phyloP scores from a whole-genome alignment of 306 rosid genomes.

The Boehmeria nivea region DNA sequence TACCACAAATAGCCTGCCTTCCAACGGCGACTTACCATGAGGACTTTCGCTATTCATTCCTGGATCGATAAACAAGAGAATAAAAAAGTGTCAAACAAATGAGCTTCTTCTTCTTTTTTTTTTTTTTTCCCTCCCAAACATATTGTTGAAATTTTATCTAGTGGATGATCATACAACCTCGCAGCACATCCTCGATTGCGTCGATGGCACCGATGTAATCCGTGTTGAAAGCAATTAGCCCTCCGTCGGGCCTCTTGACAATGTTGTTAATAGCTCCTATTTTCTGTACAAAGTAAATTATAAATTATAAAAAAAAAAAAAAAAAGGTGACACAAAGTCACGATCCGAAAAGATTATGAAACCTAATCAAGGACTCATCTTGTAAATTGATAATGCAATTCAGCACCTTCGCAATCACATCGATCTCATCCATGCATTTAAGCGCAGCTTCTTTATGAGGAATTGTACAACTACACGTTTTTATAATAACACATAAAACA shows the following conservation, averaged over 20 bases:
- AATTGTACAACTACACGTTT: constrained; percentile 47
- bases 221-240: constrained; percentile 44
- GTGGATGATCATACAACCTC: too few relatives aligned
- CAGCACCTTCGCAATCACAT: too few relatives aligned
- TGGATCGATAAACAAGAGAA: neutral
- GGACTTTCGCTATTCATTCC: constrained; percentile 17
- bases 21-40: constrained; percentile 39
- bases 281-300: constrained; percentile 29
- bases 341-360: constrained; percentile 32
- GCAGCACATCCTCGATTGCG: constrained; percentile 55
- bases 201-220: constrained; percentile 68
- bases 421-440: too few relatives aligned
- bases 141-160: too few relatives aligned
- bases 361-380: constrained; percentile 48
- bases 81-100: too few relatives aligned
- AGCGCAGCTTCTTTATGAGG: constrained; percentile 61
- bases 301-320: neutral
- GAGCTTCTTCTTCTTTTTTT: too few relatives aligned
- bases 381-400: too few relatives aligned
- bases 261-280: constrained; percentile 69
- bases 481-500: too few relatives aligned
- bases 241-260: constrained; percentile 51
- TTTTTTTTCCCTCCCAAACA: too few relatives aligned
- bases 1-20: constrained; percentile 53
- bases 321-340: neutral